A percentile compares a stretch with the other conserved stretches of the same genome.
Conservation (phyloP, 1,284 basidiomycete species). For the Pisolithus thermaeus region DNA sequence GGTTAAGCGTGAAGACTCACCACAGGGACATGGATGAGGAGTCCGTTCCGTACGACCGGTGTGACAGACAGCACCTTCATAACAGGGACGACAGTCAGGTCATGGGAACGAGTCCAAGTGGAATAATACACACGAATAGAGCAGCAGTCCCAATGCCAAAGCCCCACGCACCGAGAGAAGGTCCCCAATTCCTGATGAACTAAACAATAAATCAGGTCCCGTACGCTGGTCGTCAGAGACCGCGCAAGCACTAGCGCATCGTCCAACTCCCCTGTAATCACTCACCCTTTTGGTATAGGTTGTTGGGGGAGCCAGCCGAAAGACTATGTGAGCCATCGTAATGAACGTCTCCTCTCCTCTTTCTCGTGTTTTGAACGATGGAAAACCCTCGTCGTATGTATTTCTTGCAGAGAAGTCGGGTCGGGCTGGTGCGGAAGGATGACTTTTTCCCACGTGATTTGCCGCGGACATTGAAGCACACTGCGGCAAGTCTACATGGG, state of each 20-base stretch:
- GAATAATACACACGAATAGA: conserved; percentile 48
- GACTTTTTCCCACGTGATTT: conserved; percentile 18
- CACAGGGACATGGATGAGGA: conserved; percentile 52
- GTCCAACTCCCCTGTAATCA: not conserved
- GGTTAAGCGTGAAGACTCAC: conserved; percentile 46
- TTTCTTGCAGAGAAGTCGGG: not conserved
- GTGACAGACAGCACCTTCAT: conserved; percentile 56
- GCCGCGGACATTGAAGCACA: not conserved
- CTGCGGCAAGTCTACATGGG: not conserved
- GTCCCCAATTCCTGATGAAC: conserved; percentile 52
- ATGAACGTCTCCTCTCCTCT: not conserved
- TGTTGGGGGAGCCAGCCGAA: conserved; percentile 18
- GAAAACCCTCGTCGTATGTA: no score
- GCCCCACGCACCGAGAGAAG: conserved; percentile 63
- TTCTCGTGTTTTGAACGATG: not conserved
- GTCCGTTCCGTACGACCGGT: conserved; percentile 56
- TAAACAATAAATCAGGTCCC: conserved; percentile 14
- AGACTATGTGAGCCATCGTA: conserved; percentile 22
- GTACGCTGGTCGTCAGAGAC: not conserved
- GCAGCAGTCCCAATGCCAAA: conserved; percentile 58
- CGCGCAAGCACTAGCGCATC: not conserved
- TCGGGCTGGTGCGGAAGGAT: conserved; percentile 15
- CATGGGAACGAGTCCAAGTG: conserved; percentile 1
- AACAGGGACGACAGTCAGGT: conserved; percentile 2
- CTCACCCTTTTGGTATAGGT: conserved; percentile 19